Evolutionary conservation across 768 basidiomycete species (phyloP).

Genomic region (Russula sp.): DNA sequence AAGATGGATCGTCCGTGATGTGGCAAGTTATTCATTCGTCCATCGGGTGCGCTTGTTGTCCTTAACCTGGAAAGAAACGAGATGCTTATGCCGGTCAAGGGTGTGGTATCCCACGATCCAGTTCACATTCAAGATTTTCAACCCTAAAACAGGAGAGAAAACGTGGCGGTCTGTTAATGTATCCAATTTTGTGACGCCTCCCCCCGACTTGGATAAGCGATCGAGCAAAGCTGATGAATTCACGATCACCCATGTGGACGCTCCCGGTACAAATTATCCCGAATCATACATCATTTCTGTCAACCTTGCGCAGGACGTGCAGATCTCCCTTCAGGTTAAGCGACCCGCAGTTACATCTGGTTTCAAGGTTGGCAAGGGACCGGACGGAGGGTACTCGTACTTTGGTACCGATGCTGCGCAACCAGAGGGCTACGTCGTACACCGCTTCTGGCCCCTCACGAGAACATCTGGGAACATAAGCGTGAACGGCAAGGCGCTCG

Average conservation of each 20-base stretch:
- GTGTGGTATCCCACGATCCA: conserved; percentile 94
- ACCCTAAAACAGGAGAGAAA: conserved; percentile 65
- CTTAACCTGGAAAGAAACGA: conserved; percentile 11
- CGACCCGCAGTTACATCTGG: conserved; percentile 70
- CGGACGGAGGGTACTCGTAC: conserved; percentile 84
- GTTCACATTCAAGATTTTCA: conserved; percentile 83
- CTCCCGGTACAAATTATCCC: conserved; percentile 48
- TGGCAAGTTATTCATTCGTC: conserved; percentile 84
- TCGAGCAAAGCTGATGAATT: conserved; percentile 84
- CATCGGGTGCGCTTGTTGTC: conserved; percentile 58
- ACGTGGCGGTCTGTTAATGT: conserved; percentile 88
- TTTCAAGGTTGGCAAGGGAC: conserved; percentile 86
- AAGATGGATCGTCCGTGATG: conserved; percentile 73
- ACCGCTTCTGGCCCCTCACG: conserved; percentile 83
- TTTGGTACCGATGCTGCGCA: conserved; percentile 64
- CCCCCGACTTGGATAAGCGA: conserved; percentile 75
- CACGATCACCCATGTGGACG: conserved; percentile 60
- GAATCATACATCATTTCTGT: conserved; percentile 78
- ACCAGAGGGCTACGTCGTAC: conserved; percentile 79
- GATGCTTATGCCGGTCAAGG: conserved; percentile 34
- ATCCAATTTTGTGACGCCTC: conserved; percentile 67
- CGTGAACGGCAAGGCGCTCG: conserved; percentile 50
- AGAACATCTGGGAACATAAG: conserved; percentile 60
- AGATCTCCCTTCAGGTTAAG: conserved; percentile 66
- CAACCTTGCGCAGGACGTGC: conserved; percentile 71